phyloP scores from a whole-genome alignment of 192 early-diverging fungal genomes.

The Jimgerdemannia lactiflua region DNA sequence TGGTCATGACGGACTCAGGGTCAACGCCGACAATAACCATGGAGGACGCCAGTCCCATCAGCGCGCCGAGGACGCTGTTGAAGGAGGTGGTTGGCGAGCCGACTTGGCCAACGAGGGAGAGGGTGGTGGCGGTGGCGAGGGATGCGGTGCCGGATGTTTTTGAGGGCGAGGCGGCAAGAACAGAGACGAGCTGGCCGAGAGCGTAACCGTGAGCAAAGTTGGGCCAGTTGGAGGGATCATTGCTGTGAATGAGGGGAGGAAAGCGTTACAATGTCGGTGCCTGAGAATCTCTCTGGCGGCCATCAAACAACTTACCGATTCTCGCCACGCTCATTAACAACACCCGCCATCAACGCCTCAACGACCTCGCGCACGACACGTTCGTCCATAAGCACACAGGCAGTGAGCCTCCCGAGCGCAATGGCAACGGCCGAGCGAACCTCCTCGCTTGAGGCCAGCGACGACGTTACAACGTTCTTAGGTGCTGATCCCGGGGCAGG shows the following conservation, averaged over 20 bases:
- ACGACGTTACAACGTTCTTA: background rate
- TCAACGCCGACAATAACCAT: background rate
- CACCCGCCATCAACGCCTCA: conserved; percentile 17
- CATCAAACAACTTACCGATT: background rate
- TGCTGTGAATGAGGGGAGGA: background rate
- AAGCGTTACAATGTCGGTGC: background rate
- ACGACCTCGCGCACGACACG: conserved; percentile 29
- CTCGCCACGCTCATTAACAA: conserved; percentile 8
- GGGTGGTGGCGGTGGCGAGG: background rate
- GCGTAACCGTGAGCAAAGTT: conserved; percentile 34
- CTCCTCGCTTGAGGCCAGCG: conserved; percentile 27
- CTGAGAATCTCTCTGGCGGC: no score
- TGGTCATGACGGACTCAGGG: background rate
- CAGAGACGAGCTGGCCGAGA: conserved; percentile 33
- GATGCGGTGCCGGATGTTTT: conserved; percentile 18
- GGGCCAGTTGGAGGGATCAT: conserved; percentile 30
- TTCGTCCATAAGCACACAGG: conserved; percentile 33
- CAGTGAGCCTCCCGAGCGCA: conserved; percentile 31
- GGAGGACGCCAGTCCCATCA: background rate
- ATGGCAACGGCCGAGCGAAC: conserved; percentile 39
- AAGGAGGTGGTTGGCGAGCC: background rate
- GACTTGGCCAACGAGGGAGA: background rate
- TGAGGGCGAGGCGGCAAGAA: conserved; percentile 27
- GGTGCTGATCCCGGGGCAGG: background rate
- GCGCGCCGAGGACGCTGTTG: background rate